Percentiles rank a stretch among this genome's conserved stretches.
These are phyloP conservation scores for Halophytophthora polymorphica DNA, from an alignment of 352 stramenopile genomes.

Conservation along the genomic window DNA sequence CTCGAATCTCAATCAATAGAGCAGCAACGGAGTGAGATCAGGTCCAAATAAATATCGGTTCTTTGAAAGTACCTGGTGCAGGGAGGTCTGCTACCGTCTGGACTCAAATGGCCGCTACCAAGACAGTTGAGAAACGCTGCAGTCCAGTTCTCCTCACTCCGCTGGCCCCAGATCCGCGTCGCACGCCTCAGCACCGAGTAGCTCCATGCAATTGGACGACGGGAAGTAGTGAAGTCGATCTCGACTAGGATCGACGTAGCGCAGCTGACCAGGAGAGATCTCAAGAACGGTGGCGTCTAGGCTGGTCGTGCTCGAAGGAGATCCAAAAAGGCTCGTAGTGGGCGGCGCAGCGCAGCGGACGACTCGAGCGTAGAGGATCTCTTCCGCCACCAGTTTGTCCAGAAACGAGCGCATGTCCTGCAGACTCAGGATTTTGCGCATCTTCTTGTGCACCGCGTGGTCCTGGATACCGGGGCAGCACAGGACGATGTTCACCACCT, in stretches of 20 bases:
- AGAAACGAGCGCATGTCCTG: conserved; percentile 68
- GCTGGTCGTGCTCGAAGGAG: conserved; percentile 9
- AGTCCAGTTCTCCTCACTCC: not conserved
- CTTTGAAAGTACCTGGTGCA: too few relatives aligned
- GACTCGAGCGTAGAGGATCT: conserved; percentile 57
- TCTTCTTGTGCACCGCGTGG: conserved; percentile 52
- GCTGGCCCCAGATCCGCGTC: conserved; percentile 47
- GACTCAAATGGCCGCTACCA: too few relatives aligned
- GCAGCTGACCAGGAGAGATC: conserved; percentile 40
- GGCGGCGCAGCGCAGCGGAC: conserved; percentile 15
- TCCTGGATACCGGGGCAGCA: conserved; percentile 69
- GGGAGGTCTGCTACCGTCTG: conserved; percentile 10
- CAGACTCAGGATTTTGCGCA: conserved; percentile 66
- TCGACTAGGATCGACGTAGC: conserved; percentile 41
- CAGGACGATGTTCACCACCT: conserved; percentile 81
- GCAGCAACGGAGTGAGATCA: not conserved
- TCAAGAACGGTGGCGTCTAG: conserved; percentile 7
- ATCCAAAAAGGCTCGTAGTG: conserved; percentile 28
- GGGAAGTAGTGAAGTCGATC: conserved; percentile 76
- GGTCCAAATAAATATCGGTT: conserved; percentile 29
- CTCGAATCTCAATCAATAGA: not conserved
- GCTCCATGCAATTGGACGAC: conserved; percentile 71
- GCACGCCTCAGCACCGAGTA: conserved; percentile 54
- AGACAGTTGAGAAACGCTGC: not conserved
- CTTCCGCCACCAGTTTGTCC: conserved; percentile 61